Conservation (phyloP, 2,329 filamentous ascomycete species). For the Triangularia verruculosa region DNA sequence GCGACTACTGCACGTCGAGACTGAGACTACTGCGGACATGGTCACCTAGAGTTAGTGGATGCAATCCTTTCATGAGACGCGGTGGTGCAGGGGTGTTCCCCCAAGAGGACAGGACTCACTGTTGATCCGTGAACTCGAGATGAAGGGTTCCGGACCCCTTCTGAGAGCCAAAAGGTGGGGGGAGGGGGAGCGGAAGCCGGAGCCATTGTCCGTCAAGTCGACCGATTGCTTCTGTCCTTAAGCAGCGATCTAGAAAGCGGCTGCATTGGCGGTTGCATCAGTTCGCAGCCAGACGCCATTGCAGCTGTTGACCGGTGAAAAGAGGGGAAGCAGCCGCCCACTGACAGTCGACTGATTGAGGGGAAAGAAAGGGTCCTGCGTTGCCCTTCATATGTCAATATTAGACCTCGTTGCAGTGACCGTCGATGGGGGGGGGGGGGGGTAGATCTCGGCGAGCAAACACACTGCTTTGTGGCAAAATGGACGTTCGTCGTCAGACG, state of each 20-base stretch:
- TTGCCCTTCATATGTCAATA: background rate
- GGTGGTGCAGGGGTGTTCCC: background rate
- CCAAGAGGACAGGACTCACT: background rate
- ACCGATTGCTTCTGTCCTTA: slow-evolving; percentile 6
- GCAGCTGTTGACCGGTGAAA: slow-evolving; percentile 1
- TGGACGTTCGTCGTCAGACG: background rate
- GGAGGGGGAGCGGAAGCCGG: background rate
- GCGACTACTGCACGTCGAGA: slow-evolving; percentile 3
- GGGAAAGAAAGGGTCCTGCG: slow-evolving; percentile 4
- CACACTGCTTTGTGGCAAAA: background rate
- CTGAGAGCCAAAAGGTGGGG: background rate
- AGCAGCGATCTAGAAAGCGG: background rate
- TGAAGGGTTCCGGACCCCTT: background rate
- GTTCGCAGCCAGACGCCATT: background rate
- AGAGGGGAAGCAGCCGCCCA: background rate
- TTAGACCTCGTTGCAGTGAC: background rate
- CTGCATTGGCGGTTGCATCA: slow-evolving; percentile 10
- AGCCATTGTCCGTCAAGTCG: slow-evolving; percentile 4
- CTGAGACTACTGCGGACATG: background rate
- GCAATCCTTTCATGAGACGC: background rate
- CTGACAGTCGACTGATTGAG: background rate
- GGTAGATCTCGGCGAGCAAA: background rate
- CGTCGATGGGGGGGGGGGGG: background rate
- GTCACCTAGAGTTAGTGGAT: background rate
- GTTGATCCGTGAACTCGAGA: background rate